Conservation (phyloP, 1,284 basidiomycete genomes). For the Apiotrichum sp. region DNA sequence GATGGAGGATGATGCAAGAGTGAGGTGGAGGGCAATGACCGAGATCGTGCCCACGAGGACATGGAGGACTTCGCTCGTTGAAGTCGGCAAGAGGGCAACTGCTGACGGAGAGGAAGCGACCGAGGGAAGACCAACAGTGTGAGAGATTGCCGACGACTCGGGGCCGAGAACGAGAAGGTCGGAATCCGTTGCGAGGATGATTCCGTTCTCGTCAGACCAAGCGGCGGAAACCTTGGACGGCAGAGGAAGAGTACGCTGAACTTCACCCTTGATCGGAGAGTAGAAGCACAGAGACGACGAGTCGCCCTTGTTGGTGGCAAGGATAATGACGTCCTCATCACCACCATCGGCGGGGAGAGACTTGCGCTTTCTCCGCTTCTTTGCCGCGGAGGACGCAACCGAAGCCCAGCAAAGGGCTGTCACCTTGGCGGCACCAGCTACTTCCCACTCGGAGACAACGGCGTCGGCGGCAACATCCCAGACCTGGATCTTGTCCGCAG, state of each 20-base stretch:
- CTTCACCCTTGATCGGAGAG: constrained; percentile 28
- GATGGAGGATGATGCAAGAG: constrained; percentile 25
- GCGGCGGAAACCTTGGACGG: constrained; percentile 30
- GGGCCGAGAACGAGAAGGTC: constrained; percentile 32
- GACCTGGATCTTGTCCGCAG: constrained; percentile 43
- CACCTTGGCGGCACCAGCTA: constrained; percentile 40
- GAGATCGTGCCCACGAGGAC: constrained; percentile 33
- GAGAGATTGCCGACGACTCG: constrained; percentile 26
- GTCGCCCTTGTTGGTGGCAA: constrained; percentile 31
- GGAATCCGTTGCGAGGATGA: constrained; percentile 27
- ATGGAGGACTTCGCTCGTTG: constrained; percentile 29
- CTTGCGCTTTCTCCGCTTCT: constrained; percentile 31
- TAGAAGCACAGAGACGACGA: constrained; percentile 25
- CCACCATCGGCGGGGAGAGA: constrained; percentile 17
- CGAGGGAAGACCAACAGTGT: constrained; percentile 30
- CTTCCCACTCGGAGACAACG: constrained; percentile 44
- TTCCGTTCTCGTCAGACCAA: constrained; percentile 29
- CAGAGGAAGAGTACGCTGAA: constrained; percentile 27
- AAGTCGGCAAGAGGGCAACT: constrained; percentile 32
- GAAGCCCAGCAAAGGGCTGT: constrained; percentile 34
- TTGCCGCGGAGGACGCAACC: constrained; percentile 20
- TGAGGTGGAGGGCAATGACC: constrained; percentile 29
- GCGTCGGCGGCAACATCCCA: constrained; percentile 42
- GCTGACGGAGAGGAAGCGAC: constrained; percentile 26
- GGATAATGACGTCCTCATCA: constrained; percentile 33